phyloP scores from a whole-genome alignment of 2,329 filamentous ascomycete genomes.

The Cercospora zeina region DNA sequence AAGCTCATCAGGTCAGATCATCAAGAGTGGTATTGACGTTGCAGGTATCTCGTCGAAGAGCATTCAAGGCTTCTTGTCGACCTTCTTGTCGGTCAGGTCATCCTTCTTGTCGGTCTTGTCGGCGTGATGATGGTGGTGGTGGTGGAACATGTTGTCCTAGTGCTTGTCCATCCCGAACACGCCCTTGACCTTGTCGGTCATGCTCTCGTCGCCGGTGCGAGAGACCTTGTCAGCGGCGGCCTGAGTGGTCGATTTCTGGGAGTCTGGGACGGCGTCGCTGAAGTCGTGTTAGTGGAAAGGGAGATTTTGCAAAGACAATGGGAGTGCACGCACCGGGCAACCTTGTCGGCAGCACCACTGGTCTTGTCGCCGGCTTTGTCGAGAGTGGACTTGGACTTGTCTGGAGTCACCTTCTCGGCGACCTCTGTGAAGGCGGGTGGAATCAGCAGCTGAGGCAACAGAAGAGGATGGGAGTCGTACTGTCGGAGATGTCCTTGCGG shows the following conservation, averaged over 20 bases:
- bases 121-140: constrained; percentile 3
- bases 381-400: constrained; percentile 62
- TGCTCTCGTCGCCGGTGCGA: constrained; percentile 41
- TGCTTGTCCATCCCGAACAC: constrained; percentile 47
- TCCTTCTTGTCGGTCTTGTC: constrained; percentile 2
- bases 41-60: background rate
- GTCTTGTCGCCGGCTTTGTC: constrained; percentile 59
- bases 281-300: constrained; percentile 28
- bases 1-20: constrained; percentile 2
- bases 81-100: background rate
- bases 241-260: constrained; percentile 57
- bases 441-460: constrained; percentile 13
- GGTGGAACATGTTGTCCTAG: constrained; percentile 16
- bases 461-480: constrained; percentile 32
- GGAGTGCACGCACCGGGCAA: constrained; percentile 33
- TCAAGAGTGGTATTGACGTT: background rate
- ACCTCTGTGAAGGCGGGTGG: constrained; percentile 51
- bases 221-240: constrained; percentile 53
- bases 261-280: constrained; percentile 54
- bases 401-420: constrained; percentile 58
- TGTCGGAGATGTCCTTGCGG: constrained; percentile 62
- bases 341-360: constrained; percentile 58
- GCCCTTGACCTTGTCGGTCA: constrained; percentile 46
- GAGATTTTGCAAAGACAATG: background rate
- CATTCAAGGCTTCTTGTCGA: constrained; percentile 7